Evolutionary conservation across 257 asterid genomes (phyloP), one percentile per base, ranked within the genome.

Genomic region (Oldenlandia corymbosa): DNA sequence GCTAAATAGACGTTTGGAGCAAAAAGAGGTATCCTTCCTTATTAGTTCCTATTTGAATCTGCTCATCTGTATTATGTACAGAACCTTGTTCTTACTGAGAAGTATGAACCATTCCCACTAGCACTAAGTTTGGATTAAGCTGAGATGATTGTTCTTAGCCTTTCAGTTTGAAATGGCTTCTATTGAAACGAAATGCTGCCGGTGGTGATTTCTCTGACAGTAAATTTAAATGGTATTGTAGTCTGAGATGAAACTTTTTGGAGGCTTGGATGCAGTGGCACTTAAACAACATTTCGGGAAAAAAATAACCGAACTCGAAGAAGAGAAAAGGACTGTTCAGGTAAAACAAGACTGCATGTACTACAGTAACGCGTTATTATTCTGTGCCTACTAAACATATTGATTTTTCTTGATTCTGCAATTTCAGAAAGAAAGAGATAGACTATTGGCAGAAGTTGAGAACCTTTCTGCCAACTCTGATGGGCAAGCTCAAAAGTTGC

Each of bases 261-360:
- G 95, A 70, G 96, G 96, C 57, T 60, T 67, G 31, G 97, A 88
- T 81, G 85, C 99, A 37, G 62, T 79, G 10, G 93, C 99, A 65
- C 95, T 93, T 52, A 90, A 90, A 83, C 97, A 93, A 70, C 99
- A 93, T 67, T 93, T 93, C 10, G 99, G 99, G 24, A 93, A 83
- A 83, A 93, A 90, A 70, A 68, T 93, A 58, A 36, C 81, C 73
- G 99, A 90, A 84, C 99, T 93, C 62, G 99, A 93, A 76, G 99
- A 93, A 67, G 99, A 93, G 79, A 93, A 93, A 68, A 76, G 81
- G 68, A 81, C 85, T 36, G 97, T 88, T 73, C 95, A 93, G 97
- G 99, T 93, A 58, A 58, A 45, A 46, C 30, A 48, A 26, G 27
- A 39, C 48, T 56, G 30, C 50, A 28, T 58, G 27, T 64, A 66